Base-by-base conservation (phyloP, 1,284 basidiomycete species). In the Boletus albobrunnescens region DNA sequence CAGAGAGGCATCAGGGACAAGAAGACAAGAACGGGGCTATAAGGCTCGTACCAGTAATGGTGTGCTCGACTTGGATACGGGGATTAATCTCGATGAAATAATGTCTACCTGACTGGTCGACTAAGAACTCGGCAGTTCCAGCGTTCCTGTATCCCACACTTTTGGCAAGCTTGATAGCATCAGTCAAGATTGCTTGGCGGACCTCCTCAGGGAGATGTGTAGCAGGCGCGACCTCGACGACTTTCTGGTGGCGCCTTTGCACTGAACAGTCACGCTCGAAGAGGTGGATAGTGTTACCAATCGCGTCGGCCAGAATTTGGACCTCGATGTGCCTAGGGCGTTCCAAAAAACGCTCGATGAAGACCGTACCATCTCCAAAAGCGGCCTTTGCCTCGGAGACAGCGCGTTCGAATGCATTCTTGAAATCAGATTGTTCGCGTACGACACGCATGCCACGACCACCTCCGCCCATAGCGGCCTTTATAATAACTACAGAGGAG, bases 51-150 rank as follows among this genome's bases (percentile, higher is more conserved):
- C 90, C 91, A 55, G 92, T 94, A 67, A 94, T 94, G 36, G 95
- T 98, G 73, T 98, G 94, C 69, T 97, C 94, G 71, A 98, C 94
- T 70, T 98, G 94, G 62, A 97, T 96, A 75, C 94, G 92, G 37
- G 94, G 92, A 71, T 95, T 96, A 61, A 94, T 97, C 71, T 99
- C 95, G 65, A 99, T 98, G 73, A 99, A 98, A 73, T 98, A 97
- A 72, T 96, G 92, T 56, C 94, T 81, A 61, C 88, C 91, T 77
- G 90, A 82, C 69, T 94, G 89, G 71, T 98, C 95, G 54, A 98
- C 93, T 64, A 98, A 77, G 78, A 96, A 95, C 71, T 97, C 94
- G 38, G 91, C 94, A 28, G 95, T 99, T 61, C 95, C 95, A 41
- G 95, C 95, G 68, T 97, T 97, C 58, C 92, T 81, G 71, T 99